Evolutionary conservation across 1,284 basidiomycete genomes (phyloP).

Genomic region (Schizophyllum commune): DNA sequence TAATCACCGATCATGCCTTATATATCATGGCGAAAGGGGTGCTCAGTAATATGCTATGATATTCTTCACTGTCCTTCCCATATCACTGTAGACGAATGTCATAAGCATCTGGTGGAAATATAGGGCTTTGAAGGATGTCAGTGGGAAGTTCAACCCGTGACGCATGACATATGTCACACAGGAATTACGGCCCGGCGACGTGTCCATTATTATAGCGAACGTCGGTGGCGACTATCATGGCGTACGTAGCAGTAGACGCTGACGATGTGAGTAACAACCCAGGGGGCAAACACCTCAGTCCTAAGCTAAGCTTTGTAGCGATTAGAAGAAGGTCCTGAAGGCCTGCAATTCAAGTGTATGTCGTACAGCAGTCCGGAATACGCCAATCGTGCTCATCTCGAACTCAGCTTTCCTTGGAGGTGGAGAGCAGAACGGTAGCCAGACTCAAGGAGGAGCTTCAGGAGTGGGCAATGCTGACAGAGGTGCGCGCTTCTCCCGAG

Average conservation of each 20-base stretch:
- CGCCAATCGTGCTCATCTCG: not conserved
- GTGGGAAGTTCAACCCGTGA: too few relatives aligned
- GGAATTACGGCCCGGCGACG: too few relatives aligned
- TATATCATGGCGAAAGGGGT: too few relatives aligned
- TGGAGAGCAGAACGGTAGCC: constrained; percentile 19
- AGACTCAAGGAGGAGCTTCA: constrained; percentile 22
- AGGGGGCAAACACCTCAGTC: too few relatives aligned
- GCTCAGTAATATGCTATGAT: too few relatives aligned
- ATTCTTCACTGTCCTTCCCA: too few relatives aligned
- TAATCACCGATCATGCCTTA: too few relatives aligned
- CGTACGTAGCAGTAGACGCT: constrained; percentile 22
- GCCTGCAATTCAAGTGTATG: constrained; percentile 58
- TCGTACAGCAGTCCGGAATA: constrained; percentile 1
- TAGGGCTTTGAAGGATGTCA: too few relatives aligned
- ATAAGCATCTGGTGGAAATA: too few relatives aligned
- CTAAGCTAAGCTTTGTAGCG: constrained; percentile 23
- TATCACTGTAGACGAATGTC: too few relatives aligned
- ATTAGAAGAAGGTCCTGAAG: constrained; percentile 55
- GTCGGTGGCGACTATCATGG: constrained; percentile 17
- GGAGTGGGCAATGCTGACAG: constrained; percentile 42
- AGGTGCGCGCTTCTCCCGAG: constrained; percentile 26
- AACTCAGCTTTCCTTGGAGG: constrained; percentile 44
- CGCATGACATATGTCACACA: too few relatives aligned
- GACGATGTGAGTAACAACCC: constrained; percentile 27
- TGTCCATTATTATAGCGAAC: too few relatives aligned